Conservation (phyloP, 768 basidiomycete species). For the Boletus pseudo-olivaceus region DNA sequence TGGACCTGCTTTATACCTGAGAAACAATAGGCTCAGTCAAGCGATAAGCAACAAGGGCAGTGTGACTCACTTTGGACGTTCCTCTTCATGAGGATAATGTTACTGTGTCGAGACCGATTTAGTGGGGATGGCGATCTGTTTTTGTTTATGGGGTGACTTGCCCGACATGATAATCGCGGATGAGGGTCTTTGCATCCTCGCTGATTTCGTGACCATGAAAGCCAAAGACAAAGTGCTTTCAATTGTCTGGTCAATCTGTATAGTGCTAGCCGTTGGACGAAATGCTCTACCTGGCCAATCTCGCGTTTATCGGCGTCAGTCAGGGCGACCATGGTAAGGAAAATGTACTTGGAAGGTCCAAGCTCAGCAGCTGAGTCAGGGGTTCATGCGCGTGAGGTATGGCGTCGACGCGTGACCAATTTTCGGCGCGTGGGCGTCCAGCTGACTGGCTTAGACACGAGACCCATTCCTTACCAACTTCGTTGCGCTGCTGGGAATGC, state of each 20-base stretch:
- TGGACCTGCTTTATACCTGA: conserved; percentile 52
- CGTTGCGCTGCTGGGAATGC: background rate
- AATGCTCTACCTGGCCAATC: conserved; percentile 40
- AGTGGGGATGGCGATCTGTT: background rate
- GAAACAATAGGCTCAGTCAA: background rate
- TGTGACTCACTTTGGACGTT: conserved; percentile 50
- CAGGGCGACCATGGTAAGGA: conserved; percentile 20
- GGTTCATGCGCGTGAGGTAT: too few species aligned
- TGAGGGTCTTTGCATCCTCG: conserved; percentile 52
- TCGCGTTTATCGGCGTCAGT: conserved; percentile 40
- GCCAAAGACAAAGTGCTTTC: conserved; percentile 70
- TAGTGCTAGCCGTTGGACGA: background rate
- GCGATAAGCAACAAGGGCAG: background rate
- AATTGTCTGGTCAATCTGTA: background rate
- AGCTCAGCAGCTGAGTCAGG: background rate
- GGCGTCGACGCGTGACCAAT: too few species aligned
- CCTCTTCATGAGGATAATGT: conserved; percentile 66
- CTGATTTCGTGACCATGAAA: conserved; percentile 57
- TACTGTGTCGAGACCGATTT: conserved; percentile 27
- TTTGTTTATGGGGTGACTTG: conserved; percentile 15
- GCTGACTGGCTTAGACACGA: background rate
- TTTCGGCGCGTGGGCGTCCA: background rate
- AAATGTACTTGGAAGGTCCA: background rate
- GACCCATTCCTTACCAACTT: background rate
- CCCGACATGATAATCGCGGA: conserved; percentile 61